Conservation (phyloP, 805 yeast genomes). For the Kodamaea lidongshanica region DNA sequence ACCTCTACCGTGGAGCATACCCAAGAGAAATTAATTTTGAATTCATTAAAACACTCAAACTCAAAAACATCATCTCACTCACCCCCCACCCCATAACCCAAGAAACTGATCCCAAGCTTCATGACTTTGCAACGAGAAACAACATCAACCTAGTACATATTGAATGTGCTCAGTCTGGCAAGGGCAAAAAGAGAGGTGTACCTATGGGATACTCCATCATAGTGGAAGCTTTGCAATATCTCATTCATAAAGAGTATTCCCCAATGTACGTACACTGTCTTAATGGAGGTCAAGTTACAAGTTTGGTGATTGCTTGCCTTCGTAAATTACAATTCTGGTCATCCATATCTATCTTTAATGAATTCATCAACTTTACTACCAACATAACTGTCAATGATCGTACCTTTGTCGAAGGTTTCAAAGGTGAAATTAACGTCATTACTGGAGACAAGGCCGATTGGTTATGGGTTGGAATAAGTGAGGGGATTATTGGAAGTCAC, state of each 20-base stretch:
- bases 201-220: slow-evolving; percentile 68
- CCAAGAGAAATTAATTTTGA: slow-evolving; percentile 72
- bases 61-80: slow-evolving; percentile 70
- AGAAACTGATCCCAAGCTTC: slow-evolving; percentile 46
- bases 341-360: slow-evolving; percentile 78
- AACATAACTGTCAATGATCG: slow-evolving; percentile 79
- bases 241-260: slow-evolving; percentile 52
- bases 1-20: slow-evolving; percentile 76
- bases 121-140: slow-evolving; percentile 46
- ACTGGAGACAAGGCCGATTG: slow-evolving; percentile 45
- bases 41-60: slow-evolving; percentile 57
- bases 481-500: slow-evolving; percentile 51
- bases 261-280: slow-evolving; percentile 83
- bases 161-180: slow-evolving; percentile 60
- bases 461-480: slow-evolving; percentile 63
- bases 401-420: slow-evolving; percentile 73
- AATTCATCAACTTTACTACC: slow-evolving; percentile 70
- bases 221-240: slow-evolving; percentile 50
- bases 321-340: slow-evolving; percentile 85
- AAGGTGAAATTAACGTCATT: slow-evolving; percentile 53
- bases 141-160: slow-evolving; percentile 64
- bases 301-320: slow-evolving; percentile 78
- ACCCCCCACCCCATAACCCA: slow-evolving; percentile 67
- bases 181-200: slow-evolving; percentile 76
- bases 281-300: slow-evolving; percentile 84